Evolutionary conservation across 148 eudicot genomes (phyloP), one percentile per base, ranked within the genome.

Genomic region (Rhododendron griersonianum): DNA sequence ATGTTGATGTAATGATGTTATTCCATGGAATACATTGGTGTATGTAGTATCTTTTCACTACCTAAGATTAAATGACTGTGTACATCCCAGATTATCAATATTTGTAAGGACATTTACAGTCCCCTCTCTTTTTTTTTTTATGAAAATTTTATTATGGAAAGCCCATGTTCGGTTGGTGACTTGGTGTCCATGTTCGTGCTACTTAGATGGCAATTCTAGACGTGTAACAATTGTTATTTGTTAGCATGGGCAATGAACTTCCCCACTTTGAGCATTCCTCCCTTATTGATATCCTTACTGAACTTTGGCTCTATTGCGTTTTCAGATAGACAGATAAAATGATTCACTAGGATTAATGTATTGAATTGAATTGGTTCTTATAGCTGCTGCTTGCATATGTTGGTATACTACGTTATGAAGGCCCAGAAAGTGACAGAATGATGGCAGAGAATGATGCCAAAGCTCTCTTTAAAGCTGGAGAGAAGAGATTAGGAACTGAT

Each of bases 401-500:
- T 84, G 86, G 87, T 75, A 88, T 80, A 48, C 84, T 84, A 33
- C 96, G 96, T 6, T 92, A 91, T 86, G 99, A 97, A 94, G 98
- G 99, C 80, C 88, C 87, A 30, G 98, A 95, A 88, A 88, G 93
- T 84, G 98, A 95, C 80, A 85, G 87, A 73, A 79, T 51, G 82
- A 89, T 91, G 84, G 94, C 84, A 74, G 96, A 92, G 59, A 90
- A 88, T 80, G 99, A 95, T 87, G 98, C 98, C 82, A 95, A 89
- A 84, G 86, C 91, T 71, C 95, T 97, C 53, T 93, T 65, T 85
- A 94, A 89, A 88, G 99, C 99, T 35, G 99, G 98, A 88, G 99
- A 97, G 90, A 97, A 93, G 90, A 95, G 79, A 83, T 25, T 93
- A 84, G 99, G 98, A 83, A 97, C 98, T 61, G 99, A 97, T 84